These are phyloP conservation scores for Podospora fimiseda DNA, from an alignment of 495 filamentous ascomycete genomes.

Conservation along the genomic window DNA sequence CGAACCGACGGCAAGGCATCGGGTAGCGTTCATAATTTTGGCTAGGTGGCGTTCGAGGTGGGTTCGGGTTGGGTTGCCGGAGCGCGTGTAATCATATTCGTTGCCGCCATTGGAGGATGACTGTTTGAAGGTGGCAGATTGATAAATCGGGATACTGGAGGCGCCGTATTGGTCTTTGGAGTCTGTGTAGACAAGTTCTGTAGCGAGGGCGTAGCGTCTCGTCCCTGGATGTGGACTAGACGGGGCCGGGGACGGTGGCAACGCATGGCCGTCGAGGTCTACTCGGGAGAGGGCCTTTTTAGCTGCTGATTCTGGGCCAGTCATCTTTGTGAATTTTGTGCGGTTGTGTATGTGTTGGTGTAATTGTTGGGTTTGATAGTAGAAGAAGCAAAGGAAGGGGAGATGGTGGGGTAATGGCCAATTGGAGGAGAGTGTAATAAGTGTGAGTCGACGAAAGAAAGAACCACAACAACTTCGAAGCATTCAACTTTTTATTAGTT, in stretches of 20 bases:
- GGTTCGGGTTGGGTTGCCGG: slow-evolving; percentile 91
- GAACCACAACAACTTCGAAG: too few species aligned
- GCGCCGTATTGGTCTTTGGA: slow-evolving; percentile 92
- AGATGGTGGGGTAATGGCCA: neutral
- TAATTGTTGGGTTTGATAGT: neutral
- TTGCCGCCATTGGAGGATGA: slow-evolving; percentile 65
- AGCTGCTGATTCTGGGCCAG: slow-evolving; percentile 26
- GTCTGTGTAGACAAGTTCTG: slow-evolving; percentile 94
- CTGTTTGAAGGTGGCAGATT: slow-evolving; percentile 98
- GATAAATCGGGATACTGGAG: slow-evolving; percentile 93
- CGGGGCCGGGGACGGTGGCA: slow-evolving; percentile 90
- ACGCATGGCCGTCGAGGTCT: slow-evolving; percentile 81
- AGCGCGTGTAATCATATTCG: slow-evolving; percentile 97
- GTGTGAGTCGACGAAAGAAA: neutral
- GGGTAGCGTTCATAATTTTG: slow-evolving; percentile 94
- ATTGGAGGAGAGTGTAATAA: slow-evolving; percentile 4
- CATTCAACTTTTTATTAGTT: too few species aligned
- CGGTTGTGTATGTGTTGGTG: neutral
- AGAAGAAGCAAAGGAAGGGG: neutral
- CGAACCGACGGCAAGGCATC: slow-evolving; percentile 85
- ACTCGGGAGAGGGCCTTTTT: slow-evolving; percentile 68
- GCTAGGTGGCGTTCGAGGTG: slow-evolving; percentile 95
- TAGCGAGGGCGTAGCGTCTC: slow-evolving; percentile 81
- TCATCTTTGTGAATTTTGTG: slow-evolving; percentile 23
- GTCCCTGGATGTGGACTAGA: slow-evolving; percentile 80